Evolutionary conservation across 768 basidiomycete species (phyloP).

Genomic region (Calocera cornea): DNA sequence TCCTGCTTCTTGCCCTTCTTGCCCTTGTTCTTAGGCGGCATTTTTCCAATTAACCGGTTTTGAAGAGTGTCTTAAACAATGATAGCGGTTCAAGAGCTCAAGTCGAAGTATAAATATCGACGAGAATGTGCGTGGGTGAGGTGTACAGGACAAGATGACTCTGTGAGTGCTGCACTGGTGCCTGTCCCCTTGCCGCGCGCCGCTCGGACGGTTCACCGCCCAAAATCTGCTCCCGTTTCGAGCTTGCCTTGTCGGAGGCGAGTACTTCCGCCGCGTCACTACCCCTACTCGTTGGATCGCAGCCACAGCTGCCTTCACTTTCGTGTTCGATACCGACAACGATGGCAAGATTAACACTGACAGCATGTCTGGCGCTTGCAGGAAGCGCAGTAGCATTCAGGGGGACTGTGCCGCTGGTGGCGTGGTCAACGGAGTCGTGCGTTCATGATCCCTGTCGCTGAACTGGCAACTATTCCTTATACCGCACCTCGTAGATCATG

Average conservation of each 20-base stretch:
- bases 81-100: too few relatives aligned
- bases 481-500: constrained; percentile 19
- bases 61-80: neutral
- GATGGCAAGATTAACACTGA: neutral
- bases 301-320: neutral
- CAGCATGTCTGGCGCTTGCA: neutral
- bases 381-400: constrained; percentile 34
- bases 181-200: too few relatives aligned
- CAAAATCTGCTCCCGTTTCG: too few relatives aligned
- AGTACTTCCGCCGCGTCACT: neutral
- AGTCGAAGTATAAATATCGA: too few relatives aligned
- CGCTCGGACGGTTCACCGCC: too few relatives aligned
- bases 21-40: constrained; percentile 64
- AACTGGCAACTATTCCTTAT: constrained; percentile 30
- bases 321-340: neutral
- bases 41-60: constrained; percentile 14
- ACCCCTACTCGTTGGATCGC: too few relatives aligned
- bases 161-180: too few relatives aligned
- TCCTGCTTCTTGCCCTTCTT: constrained; percentile 76
- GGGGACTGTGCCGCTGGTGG: constrained; percentile 48
- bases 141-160: too few relatives aligned
- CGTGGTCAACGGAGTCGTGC: constrained; percentile 61
- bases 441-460: constrained; percentile 35
- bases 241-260: too few relatives aligned
- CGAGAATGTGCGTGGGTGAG: too few relatives aligned